These are phyloP conservation scores for Candida insectalens DNA, from an alignment of 805 yeast species.

Conservation along the genomic window DNA sequence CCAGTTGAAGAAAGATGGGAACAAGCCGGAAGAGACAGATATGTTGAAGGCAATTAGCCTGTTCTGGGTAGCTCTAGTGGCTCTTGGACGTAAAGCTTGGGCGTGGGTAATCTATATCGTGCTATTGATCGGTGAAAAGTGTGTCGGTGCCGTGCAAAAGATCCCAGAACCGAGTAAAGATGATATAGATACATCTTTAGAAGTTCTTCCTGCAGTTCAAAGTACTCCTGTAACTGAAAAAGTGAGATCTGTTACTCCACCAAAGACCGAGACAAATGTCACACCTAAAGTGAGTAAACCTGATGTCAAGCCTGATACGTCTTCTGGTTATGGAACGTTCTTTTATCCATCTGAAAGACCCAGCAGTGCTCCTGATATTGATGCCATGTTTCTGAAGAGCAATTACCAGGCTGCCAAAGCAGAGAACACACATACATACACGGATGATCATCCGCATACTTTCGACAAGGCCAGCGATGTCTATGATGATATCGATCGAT, in stretches of 20 bases:
- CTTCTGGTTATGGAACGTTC: slow-evolving; percentile 19
- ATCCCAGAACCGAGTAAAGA: slow-evolving; percentile 18
- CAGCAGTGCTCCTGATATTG: slow-evolving; percentile 9
- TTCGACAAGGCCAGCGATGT: slow-evolving; percentile 1
- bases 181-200: neutral
- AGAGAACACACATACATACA: neutral
- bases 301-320: too few relatives aligned
- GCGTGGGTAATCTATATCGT: slow-evolving; percentile 18
- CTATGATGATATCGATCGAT: neutral
- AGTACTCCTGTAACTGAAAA: slow-evolving; percentile 1
- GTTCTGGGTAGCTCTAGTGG: slow-evolving; percentile 9
- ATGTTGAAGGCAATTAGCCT: slow-evolving; percentile 16
- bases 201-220: slow-evolving; percentile 1
- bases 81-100: slow-evolving; percentile 13
- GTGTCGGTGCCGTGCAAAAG: slow-evolving; percentile 9
- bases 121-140: slow-evolving; percentile 7
- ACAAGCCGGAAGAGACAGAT: slow-evolving; percentile 8
- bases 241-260: too few relatives aligned
- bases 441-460: slow-evolving; percentile 2
- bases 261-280: too few relatives aligned
- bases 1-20: neutral
- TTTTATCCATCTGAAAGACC: slow-evolving; percentile 9
- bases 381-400: slow-evolving; percentile 12
- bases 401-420: slow-evolving; percentile 4
- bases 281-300: too few relatives aligned